phyloP scores from a whole-genome alignment of 495 filamentous ascomycete species.

The Tuber umbilicatum region DNA sequence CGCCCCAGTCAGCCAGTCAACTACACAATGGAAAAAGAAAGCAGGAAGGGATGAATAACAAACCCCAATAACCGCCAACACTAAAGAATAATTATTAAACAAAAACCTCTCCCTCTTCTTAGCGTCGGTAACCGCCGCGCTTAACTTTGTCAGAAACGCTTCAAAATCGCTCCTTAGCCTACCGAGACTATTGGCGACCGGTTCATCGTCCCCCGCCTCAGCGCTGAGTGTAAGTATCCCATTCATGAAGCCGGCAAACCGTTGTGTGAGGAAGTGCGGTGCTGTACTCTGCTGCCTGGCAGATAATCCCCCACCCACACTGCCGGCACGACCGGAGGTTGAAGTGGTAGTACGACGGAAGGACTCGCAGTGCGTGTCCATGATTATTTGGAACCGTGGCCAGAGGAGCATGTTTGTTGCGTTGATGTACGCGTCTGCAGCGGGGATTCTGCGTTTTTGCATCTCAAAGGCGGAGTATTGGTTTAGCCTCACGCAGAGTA shows the following conservation, averaged over 20 bases:
- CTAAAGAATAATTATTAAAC: slow-evolving; percentile 87
- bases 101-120: slow-evolving; percentile 81
- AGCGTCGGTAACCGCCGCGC: slow-evolving; percentile 49
- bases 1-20: slow-evolving; percentile 14
- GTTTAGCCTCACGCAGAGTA: slow-evolving; percentile 87
- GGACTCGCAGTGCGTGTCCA: slow-evolving; percentile 87
- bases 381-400: slow-evolving; percentile 88
- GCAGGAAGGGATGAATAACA: slow-evolving; percentile 19
- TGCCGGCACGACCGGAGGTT: slow-evolving; percentile 52
- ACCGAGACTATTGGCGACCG: slow-evolving; percentile 69
- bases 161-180: slow-evolving; percentile 73
- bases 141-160: slow-evolving; percentile 60
- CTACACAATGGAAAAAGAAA: too few species aligned
- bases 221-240: slow-evolving; percentile 73
- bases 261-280: slow-evolving; percentile 83
- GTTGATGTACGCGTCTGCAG: slow-evolving; percentile 86
- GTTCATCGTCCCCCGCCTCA: slow-evolving; percentile 88
- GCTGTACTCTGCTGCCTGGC: slow-evolving; percentile 66
- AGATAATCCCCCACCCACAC: slow-evolving; percentile 46
- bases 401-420: slow-evolving; percentile 91
- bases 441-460: slow-evolving; percentile 81
- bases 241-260: slow-evolving; percentile 83
- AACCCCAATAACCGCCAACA: slow-evolving; percentile 80
- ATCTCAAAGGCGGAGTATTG: slow-evolving; percentile 89
- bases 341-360: slow-evolving; percentile 57